phyloP scores from a whole-genome alignment of 345 rosid species.

The Ceriops decandra region DNA sequence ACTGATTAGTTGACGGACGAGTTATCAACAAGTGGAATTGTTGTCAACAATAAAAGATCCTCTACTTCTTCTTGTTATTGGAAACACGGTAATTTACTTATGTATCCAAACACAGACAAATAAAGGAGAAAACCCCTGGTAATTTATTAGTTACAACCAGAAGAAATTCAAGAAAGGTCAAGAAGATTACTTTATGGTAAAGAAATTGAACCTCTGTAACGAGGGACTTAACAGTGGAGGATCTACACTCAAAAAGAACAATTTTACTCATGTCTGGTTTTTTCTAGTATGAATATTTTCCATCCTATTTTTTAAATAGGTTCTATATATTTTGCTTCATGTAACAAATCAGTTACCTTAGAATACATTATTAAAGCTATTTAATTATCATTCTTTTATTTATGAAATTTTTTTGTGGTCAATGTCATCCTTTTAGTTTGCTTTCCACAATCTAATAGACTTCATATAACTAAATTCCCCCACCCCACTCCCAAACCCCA shows the following conservation, averaged over 20 bases:
- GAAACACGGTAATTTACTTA: conserved; percentile 1
- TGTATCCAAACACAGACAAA: background rate
- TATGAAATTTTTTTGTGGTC: too few species aligned
- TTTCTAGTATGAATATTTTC: conserved; percentile 16
- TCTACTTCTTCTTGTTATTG: conserved; percentile 6
- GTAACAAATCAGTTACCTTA: conserved; percentile 2
- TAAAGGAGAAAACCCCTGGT: conserved; percentile 1
- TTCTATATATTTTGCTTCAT: background rate
- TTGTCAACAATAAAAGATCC: conserved; percentile 16
- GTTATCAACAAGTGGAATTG: conserved; percentile 12
- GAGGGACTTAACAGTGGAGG: conserved; percentile 2
- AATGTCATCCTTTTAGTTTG: too few species aligned
- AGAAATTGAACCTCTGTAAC: conserved; percentile 9
- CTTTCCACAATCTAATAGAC: too few species aligned
- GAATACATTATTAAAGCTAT: background rate
- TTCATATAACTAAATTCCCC: background rate
- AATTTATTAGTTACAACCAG: conserved; percentile 1
- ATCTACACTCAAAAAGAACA: conserved; percentile 12
- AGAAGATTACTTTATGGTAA: conserved; percentile 5
- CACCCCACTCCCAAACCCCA: background rate
- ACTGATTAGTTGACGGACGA: conserved; percentile 35
- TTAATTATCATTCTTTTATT: too few species aligned
- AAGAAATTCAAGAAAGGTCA: conserved; percentile 4
- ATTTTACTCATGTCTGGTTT: conserved; percentile 8
- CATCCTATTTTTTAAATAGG: background rate